Percentiles rank a stretch among this genome's conserved stretches.
Conservation (phyloP, 257 asterid species). For the Solanum chilense region DNA sequence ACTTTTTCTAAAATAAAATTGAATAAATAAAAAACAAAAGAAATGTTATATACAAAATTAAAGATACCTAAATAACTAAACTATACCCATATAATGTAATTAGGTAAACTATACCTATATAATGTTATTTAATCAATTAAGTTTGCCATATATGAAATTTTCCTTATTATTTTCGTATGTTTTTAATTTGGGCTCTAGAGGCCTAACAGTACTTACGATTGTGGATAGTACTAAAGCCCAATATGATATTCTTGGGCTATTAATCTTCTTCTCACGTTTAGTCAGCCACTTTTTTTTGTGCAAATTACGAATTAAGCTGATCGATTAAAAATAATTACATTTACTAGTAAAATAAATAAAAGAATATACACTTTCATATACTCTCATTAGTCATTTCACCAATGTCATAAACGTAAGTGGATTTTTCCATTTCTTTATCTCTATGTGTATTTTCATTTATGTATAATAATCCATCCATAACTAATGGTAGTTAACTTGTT, state of each 20-base stretch:
- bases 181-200: not conserved
- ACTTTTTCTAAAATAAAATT: too few relatives aligned
- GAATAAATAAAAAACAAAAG: too few relatives aligned
- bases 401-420: not conserved
- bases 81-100: too few relatives aligned
- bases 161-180: not conserved
- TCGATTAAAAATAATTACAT: not conserved
- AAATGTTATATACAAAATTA: too few relatives aligned
- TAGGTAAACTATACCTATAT: too few relatives aligned
- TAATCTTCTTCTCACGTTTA: not conserved
- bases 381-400: not conserved
- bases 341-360: not conserved
- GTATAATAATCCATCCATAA: not conserved
- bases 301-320: not conserved
- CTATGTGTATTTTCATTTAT: not conserved
- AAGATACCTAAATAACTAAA: too few relatives aligned
- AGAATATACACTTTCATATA: not conserved
- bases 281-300: not conserved
- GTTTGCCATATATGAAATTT: too few relatives aligned
- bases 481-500: not conserved
- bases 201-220: not conserved
- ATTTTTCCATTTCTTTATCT: not conserved
- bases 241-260: not conserved
- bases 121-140: too few relatives aligned
- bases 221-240: not conserved